A percentile compares a stretch with the other conserved stretches of the same genome.
Conservation (phyloP, 2,329 filamentous ascomycete genomes). For the Lojkania enalia region DNA sequence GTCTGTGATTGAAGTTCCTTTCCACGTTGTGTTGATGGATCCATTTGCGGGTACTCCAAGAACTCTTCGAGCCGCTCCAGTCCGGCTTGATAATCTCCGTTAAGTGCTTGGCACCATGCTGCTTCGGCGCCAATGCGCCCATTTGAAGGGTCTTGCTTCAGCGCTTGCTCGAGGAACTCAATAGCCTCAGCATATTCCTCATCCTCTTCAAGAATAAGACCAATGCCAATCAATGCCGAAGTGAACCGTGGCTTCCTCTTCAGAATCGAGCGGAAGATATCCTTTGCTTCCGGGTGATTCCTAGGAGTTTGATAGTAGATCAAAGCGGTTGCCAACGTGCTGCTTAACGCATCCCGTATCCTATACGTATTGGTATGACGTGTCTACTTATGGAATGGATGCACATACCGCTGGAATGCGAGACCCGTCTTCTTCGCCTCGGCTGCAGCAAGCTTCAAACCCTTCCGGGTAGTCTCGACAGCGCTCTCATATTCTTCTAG, state of each 20-base stretch:
- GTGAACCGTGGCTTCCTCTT: constrained; percentile 75
- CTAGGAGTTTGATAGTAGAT: constrained; percentile 89
- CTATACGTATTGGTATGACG: constrained; percentile 34
- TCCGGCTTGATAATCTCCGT: constrained; percentile 72
- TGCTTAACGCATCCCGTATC: constrained; percentile 71
- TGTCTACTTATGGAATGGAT: neutral
- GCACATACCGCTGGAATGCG: constrained; percentile 53
- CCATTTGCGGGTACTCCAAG: constrained; percentile 61
- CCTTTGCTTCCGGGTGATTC: constrained; percentile 84
- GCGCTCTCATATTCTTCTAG: constrained; percentile 84
- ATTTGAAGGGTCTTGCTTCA: constrained; percentile 73
- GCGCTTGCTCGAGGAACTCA: constrained; percentile 75
- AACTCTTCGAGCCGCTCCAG: constrained; percentile 71
- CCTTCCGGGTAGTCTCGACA: constrained; percentile 78
- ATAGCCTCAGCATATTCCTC: constrained; percentile 84
- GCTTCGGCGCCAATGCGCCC: constrained; percentile 81
- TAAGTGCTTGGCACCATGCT: constrained; percentile 88
- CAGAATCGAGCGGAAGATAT: constrained; percentile 82
- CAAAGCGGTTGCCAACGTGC: constrained; percentile 81
- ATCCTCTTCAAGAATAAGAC: constrained; percentile 89
- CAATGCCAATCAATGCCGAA: constrained; percentile 82
- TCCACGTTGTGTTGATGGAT: constrained; percentile 61
- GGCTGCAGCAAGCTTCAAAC: constrained; percentile 61
- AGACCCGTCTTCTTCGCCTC: constrained; percentile 71
- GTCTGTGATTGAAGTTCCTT: constrained; percentile 80